Conservation (phyloP, 2,329 filamentous ascomycete species). For the Ambrosiella beaveri region DNA sequence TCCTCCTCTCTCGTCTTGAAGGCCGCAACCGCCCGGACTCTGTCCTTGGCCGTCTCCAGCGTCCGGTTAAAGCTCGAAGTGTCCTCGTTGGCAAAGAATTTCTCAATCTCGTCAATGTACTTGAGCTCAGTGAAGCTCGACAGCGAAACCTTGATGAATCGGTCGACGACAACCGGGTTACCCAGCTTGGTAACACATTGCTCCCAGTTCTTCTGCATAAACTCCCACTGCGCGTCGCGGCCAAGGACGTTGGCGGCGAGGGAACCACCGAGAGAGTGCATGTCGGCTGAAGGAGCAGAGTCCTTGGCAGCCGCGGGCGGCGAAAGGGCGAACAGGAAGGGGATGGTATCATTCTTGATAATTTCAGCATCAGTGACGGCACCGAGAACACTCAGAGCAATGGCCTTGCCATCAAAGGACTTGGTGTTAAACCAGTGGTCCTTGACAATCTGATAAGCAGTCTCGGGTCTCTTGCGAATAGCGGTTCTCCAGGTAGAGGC, state of each 20-base stretch:
- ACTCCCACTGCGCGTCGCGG: constrained; percentile 66
- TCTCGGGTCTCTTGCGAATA: constrained; percentile 50
- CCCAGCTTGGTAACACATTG: constrained; percentile 52
- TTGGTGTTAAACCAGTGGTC: constrained; percentile 69
- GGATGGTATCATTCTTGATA: constrained; percentile 47
- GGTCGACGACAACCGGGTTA: constrained; percentile 78
- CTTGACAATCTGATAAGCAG: constrained; percentile 57
- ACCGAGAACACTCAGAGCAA: constrained; percentile 61
- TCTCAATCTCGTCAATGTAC: constrained; percentile 56
- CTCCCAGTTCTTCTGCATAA: constrained; percentile 70
- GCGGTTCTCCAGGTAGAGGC: constrained; percentile 64
- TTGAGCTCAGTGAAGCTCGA: constrained; percentile 58
- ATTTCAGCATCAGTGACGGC: constrained; percentile 52
- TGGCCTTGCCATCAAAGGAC: constrained; percentile 81
- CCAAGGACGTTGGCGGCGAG: constrained; percentile 57
- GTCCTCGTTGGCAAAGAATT: constrained; percentile 77
- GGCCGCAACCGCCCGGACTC: constrained; percentile 62
- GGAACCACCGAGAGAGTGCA: constrained; percentile 62
- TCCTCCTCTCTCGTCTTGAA: constrained; percentile 65
- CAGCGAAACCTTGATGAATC: constrained; percentile 65
- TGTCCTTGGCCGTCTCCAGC: constrained; percentile 70
- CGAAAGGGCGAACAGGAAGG: constrained; percentile 59
- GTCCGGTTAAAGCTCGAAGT: constrained; percentile 74
- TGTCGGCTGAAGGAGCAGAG: constrained; percentile 68
- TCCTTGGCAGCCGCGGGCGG: constrained; percentile 31